These are phyloP conservation scores for Scheffersomyces lignicola DNA, from an alignment of 1,139 yeast genomes.

Conservation along the genomic window DNA sequence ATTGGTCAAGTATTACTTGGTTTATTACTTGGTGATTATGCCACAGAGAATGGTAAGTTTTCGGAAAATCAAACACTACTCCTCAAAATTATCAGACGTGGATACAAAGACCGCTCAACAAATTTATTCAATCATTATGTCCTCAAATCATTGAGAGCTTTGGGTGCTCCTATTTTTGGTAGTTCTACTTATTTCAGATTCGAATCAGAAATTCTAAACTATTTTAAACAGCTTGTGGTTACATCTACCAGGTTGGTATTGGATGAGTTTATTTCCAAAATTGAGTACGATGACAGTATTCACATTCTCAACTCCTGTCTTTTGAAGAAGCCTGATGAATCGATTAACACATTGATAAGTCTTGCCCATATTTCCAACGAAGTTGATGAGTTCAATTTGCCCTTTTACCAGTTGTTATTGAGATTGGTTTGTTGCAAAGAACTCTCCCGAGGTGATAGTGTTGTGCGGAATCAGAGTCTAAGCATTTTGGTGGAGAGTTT, in stretches of 20 bases:
- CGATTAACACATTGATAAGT: conserved; percentile 17
- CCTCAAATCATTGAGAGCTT: conserved; percentile 8
- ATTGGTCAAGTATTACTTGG: conserved; percentile 14
- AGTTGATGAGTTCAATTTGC: conserved; percentile 54
- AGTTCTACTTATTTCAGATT: conserved; percentile 8
- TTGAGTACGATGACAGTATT: conserved; percentile 21
- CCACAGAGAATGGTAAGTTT: conserved; percentile 10
- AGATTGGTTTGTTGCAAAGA: conserved; percentile 21
- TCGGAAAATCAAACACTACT: conserved; percentile 16
- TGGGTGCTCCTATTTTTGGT: conserved; percentile 6
- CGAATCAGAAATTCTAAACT: conserved; percentile 8
- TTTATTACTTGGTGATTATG: conserved; percentile 16
- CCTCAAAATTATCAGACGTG: conserved; percentile 13
- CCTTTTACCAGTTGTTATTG: conserved; percentile 49
- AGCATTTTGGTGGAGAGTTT: conserved; percentile 18
- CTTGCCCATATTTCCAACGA: conserved; percentile 16
- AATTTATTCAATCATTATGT: conserved; percentile 8
- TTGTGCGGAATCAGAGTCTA: conserved; percentile 11
- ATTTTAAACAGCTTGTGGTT: conserved; percentile 20
- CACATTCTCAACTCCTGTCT: conserved; percentile 21
- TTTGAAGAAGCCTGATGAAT: conserved; percentile 6
- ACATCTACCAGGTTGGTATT: conserved; percentile 22
- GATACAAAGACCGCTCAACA: conserved; percentile 10
- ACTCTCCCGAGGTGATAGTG: conserved; percentile 10
- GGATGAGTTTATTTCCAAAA: conserved; percentile 21